phyloP scores from a whole-genome alignment of 177 flowering plant species.

The Viscum album region DNA sequence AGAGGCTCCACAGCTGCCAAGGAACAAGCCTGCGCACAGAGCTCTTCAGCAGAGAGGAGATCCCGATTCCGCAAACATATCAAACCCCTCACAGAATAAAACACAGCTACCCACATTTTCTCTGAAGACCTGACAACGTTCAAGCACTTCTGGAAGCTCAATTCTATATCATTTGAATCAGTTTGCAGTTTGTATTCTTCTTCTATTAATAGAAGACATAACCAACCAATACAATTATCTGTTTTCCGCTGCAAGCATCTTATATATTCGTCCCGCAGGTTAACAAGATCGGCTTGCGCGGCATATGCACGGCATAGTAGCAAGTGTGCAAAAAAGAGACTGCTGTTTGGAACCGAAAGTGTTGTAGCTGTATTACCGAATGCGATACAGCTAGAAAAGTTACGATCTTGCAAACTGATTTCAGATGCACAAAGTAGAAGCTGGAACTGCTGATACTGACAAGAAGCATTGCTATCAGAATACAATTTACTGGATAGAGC shows the following conservation, averaged over 20 bases:
- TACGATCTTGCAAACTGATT: constrained; percentile 45
- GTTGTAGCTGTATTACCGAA: constrained; percentile 44
- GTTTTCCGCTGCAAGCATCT: constrained; percentile 63
- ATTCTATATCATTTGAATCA: constrained; percentile 24
- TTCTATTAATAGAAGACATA: constrained; percentile 53
- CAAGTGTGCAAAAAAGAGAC: constrained; percentile 66
- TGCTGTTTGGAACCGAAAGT: constrained; percentile 35
- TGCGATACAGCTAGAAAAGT: constrained; percentile 29
- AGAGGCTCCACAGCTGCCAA: constrained; percentile 40
- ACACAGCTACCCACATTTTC: constrained; percentile 50
- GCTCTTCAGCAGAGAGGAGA: constrained; percentile 48
- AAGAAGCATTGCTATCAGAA: constrained; percentile 13
- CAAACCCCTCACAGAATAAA: constrained; percentile 41
- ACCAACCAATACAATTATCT: constrained; percentile 62
- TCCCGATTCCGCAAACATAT: constrained; percentile 35
- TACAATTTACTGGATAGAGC: constrained; percentile 36
- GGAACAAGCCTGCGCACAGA: constrained; percentile 48
- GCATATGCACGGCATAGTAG: constrained; percentile 66
- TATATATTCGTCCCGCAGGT: constrained; percentile 36
- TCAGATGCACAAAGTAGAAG: constrained; percentile 90
- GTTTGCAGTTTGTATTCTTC: constrained; percentile 26
- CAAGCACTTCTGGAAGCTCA: constrained; percentile 37
- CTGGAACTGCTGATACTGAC: constrained; percentile 55
- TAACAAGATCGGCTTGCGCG: constrained; percentile 25
- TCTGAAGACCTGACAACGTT: constrained; percentile 22